These are phyloP conservation scores for Solanum infundibuliforme DNA, from an alignment of 257 asterid species.

Conservation along the genomic window DNA sequence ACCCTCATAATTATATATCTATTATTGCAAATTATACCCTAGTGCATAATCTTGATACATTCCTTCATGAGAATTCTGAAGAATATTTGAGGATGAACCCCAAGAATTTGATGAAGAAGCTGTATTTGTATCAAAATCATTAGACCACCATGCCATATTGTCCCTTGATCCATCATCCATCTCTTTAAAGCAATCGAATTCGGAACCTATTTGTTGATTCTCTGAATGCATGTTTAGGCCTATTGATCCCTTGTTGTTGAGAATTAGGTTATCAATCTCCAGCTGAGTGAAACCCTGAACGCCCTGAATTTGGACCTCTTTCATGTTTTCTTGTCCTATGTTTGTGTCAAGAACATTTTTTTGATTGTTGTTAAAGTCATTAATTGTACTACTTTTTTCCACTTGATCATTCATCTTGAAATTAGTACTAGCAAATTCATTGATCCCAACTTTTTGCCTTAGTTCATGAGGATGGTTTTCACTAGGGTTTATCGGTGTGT, in stretches of 20 bases:
- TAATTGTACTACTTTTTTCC: not conserved
- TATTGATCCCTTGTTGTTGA: conserved; percentile 17
- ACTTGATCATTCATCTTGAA: conserved; percentile 11
- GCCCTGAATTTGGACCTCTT: not conserved
- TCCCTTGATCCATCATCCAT: conserved; percentile 30
- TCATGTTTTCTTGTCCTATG: not conserved
- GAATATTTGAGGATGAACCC: conserved; percentile 33
- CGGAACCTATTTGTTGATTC: conserved; percentile 11
- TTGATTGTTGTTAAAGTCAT: not conserved
- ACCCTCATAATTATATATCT: not conserved
- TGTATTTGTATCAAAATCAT: conserved; percentile 50
- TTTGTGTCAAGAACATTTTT: not conserved
- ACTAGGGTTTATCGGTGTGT: not conserved
- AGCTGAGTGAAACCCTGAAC: conserved; percentile 28
- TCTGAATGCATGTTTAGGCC: conserved; percentile 4
- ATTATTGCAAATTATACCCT: conserved; percentile 34
- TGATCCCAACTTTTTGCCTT: conserved; percentile 4
- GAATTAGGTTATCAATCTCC: conserved; percentile 40
- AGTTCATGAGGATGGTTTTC: not conserved
- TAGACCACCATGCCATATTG: conserved; percentile 50
- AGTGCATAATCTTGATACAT: conserved; percentile 37
- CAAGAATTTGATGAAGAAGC: conserved; percentile 43
- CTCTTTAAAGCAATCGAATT: conserved; percentile 38
- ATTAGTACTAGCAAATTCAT: not conserved
- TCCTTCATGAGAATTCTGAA: conserved; percentile 34